Evolutionary conservation across 805 yeast species (phyloP).

Genomic region (Cyberlindnera saturnus): DNA sequence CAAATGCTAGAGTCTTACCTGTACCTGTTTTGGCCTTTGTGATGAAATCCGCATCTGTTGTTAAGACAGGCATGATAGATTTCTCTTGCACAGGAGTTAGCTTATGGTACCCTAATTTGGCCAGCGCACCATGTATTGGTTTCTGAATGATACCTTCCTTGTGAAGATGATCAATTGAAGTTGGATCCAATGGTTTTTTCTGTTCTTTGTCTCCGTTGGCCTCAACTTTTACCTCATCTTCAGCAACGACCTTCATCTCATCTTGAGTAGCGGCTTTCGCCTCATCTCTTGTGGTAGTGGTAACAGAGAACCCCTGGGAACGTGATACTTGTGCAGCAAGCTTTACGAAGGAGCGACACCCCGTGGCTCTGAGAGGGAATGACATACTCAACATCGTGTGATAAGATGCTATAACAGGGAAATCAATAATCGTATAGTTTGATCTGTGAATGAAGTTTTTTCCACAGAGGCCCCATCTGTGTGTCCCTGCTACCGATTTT

Average conservation of each 20-base stretch:
- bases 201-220: not conserved
- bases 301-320: not conserved
- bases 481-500: too few species aligned
- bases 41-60: constrained; percentile 57
- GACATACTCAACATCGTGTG: not conserved
- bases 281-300: not conserved
- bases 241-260: not conserved
- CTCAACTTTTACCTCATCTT: constrained; percentile 1
- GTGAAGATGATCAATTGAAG: constrained; percentile 19
- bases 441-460: too few species aligned
- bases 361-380: constrained; percentile 1
- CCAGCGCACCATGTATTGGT: constrained; percentile 30
- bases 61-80: constrained; percentile 52
- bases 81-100: constrained; percentile 68
- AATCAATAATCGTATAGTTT: too few species aligned
- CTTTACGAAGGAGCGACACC: constrained; percentile 6
- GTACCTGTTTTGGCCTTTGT: constrained; percentile 94
- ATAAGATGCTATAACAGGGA: too few species aligned
- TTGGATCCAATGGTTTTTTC: constrained; percentile 2
- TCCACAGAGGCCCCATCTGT: too few species aligned
- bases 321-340: constrained; percentile 4
- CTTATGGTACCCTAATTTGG: constrained; percentile 38
- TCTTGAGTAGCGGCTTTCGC: too few species aligned
- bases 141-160: constrained; percentile 25
- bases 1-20: constrained; percentile 88